phyloP scores from a whole-genome alignment of 257 asterid genomes.

The Thymus quinquecostatus region DNA sequence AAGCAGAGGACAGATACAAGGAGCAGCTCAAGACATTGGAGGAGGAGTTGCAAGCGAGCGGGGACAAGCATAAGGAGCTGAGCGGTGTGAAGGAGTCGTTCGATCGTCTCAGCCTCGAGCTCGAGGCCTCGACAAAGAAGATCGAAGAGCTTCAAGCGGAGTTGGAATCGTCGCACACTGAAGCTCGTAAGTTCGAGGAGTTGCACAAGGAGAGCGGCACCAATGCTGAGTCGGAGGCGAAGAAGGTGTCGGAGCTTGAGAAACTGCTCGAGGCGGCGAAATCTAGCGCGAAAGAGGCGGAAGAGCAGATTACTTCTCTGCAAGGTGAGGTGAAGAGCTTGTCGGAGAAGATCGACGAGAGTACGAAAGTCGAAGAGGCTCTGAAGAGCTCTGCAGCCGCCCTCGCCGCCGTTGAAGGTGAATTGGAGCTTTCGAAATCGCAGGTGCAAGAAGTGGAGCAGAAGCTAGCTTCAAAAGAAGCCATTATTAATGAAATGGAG shows the following conservation, averaged over 20 bases:
- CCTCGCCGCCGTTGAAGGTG: conserved; percentile 62
- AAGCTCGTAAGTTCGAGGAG: conserved; percentile 71
- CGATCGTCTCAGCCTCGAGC: conserved; percentile 60
- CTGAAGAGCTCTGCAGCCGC: conserved; percentile 51
- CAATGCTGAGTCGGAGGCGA: conserved; percentile 71
- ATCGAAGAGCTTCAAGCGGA: conserved; percentile 61
- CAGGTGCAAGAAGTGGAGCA: conserved; percentile 57
- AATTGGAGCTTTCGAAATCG: conserved; percentile 70
- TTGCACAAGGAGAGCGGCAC: conserved; percentile 73
- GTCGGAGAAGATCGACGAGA: conserved; percentile 57
- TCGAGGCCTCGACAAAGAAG: conserved; percentile 68
- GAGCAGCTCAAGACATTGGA: conserved; percentile 63
- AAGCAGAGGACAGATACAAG: conserved; percentile 56
- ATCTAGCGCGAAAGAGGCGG: conserved; percentile 59
- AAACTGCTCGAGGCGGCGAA: conserved; percentile 68
- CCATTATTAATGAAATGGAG: conserved; percentile 48
- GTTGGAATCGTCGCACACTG: conserved; percentile 53
- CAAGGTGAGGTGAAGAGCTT: conserved; percentile 61
- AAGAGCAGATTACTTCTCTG: conserved; percentile 60
- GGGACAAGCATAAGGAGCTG: conserved; percentile 59
- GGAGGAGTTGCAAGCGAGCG: conserved; percentile 64
- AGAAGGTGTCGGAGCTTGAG: conserved; percentile 67
- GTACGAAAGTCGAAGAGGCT: conserved; percentile 69
- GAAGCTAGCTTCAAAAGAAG: conserved; percentile 74
- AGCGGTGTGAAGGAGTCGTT: conserved; percentile 59